Conservation (phyloP, 2,329 filamentous ascomycete genomes). For the Trichoderma arundinaceum region DNA sequence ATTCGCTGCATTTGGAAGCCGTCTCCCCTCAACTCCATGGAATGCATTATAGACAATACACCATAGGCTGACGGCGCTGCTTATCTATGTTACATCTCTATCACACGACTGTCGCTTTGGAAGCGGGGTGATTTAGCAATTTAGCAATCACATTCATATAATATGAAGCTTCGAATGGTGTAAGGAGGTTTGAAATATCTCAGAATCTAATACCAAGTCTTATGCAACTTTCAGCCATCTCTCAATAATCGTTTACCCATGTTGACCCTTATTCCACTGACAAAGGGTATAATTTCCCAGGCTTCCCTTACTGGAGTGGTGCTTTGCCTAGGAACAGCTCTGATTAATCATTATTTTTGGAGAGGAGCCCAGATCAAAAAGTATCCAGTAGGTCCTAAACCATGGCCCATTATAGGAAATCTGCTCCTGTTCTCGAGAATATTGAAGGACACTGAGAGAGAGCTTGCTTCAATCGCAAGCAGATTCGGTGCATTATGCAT, state of each 20-base stretch:
- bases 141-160: no score
- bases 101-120: no score
- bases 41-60: no score
- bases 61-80: no score
- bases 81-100: no score
- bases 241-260: background rate
- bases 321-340: slow-evolving; percentile 4
- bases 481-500: slow-evolving; percentile 1
- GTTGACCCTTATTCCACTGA: background rate
- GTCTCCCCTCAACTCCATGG: background rate
- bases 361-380: background rate
- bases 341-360: background rate
- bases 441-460: background rate
- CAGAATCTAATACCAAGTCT: no score
- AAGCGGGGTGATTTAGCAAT: no score
- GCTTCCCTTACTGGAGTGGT: background rate
- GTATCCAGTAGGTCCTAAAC: slow-evolving; percentile 13
- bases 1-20: background rate
- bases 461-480: background rate
- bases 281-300: background rate
- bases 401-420: slow-evolving; percentile 25
- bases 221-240: no score
- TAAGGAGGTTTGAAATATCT: no score
- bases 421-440: slow-evolving; percentile 4
- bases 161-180: no score